Base-by-base conservation (phyloP, 176 grass and related monocot species). In the Triticum urartu region DNA sequence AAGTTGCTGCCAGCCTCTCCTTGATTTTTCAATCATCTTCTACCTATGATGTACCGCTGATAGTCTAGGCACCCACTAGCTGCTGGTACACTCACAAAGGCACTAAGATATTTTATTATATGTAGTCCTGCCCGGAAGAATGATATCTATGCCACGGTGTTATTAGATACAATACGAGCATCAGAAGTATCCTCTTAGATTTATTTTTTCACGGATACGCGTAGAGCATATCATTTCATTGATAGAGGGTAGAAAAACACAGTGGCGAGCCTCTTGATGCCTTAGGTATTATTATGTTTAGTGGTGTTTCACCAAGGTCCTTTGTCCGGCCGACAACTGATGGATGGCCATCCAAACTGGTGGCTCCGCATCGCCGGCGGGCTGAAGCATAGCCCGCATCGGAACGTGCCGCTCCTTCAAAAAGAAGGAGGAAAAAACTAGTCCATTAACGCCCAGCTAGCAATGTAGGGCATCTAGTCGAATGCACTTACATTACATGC, bases 1-100 rank as follows among this genome's bases (percentile, higher is more conserved):
- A 59, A 11, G 45, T 36, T 66, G 28, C 21, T 66, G 72, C 72
- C 35, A n/a, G 83, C 83, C 40, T 66, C 72, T 64, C 71, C 71
- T 84, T 84, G 26, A 65, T 28, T 75, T 28, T 65, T 40, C 40
- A 21, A 47, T 64, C 56, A 30, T 75, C 56, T 56, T 84, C 61
- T 64, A 43, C 10, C 42, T 43, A 45, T 75, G 34, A 52, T 72
- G 20, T 63, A 21, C 61, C 32, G 33, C 36, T 74, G 4, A 30
- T 52, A 52, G 40, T n/a, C 38, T 82, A 25, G 66, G 36, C 21
- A 82, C 13, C 47, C 80, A 70, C 80, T 71, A 58, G n/a, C 21
- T 32, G 20, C 14, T 52, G 45, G 17, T 36, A 56, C 20, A 52
- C 54, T 66, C 20, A 67, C 63, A 68, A 81, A 81, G 43, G 43